phyloP scores from a whole-genome alignment of 371 early-diverging fungal genomes.

The Saksenaea oblongispora region DNA sequence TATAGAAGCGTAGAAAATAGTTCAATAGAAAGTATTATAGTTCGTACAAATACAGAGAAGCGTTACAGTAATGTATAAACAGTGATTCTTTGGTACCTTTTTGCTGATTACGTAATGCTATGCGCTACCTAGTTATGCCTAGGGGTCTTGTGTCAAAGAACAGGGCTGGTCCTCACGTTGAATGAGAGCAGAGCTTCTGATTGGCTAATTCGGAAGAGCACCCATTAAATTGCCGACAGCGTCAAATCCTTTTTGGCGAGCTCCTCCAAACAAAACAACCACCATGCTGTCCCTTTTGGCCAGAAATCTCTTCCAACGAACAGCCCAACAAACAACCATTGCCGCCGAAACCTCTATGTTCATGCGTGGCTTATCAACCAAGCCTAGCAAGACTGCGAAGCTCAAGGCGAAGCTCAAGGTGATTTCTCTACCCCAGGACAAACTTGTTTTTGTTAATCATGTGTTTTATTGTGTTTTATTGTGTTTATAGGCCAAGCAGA shows the following conservation, averaged over 20 bases:
- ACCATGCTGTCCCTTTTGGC: slow-evolving; percentile 3
- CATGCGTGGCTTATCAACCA: slow-evolving; percentile 33
- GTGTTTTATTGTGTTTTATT: neutral
- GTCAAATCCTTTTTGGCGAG: neutral
- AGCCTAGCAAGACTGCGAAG: slow-evolving; percentile 16
- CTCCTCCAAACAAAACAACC: neutral
- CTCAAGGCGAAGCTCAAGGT: slow-evolving; percentile 17
- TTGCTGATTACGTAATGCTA: too few species aligned
- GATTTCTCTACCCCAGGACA: neutral
- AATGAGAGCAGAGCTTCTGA: too few species aligned
- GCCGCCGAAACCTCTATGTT: slow-evolving; percentile 89
- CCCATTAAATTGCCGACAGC: too few species aligned
- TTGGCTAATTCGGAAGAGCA: too few species aligned
- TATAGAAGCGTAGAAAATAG: neutral
- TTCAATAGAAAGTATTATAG: too few species aligned
- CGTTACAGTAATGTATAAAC: too few species aligned
- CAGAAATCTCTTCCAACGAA: neutral
- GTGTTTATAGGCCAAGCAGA: slow-evolving; percentile 14
- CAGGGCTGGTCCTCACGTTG: too few species aligned
- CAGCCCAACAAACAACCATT: neutral
- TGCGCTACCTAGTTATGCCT: too few species aligned
- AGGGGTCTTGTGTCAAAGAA: too few species aligned
- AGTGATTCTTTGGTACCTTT: too few species aligned
- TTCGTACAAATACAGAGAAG: too few species aligned
- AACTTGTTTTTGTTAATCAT: neutral